Conservation (phyloP, 768 basidiomycete genomes). For the Lactarius tabidus region DNA sequence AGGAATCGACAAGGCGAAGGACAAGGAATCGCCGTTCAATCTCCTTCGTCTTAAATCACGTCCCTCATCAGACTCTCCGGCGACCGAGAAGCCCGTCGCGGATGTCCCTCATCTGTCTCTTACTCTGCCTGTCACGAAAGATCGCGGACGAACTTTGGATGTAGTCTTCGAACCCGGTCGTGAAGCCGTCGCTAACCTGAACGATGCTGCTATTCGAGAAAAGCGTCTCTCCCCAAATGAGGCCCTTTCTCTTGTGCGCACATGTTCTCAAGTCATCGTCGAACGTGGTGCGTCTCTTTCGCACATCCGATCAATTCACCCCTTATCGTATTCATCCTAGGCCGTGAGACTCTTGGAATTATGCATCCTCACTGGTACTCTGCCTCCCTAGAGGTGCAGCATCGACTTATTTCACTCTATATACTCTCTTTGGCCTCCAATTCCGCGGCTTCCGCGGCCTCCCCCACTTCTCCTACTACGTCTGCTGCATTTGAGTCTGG, state of each 20-base stretch:
- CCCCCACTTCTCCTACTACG: slow-evolving; percentile 46
- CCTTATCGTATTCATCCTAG: slow-evolving; percentile 35
- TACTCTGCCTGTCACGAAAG: slow-evolving; percentile 52
- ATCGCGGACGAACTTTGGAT: slow-evolving; percentile 45
- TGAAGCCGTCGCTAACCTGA: slow-evolving; percentile 42
- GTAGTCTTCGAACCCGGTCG: slow-evolving; percentile 59
- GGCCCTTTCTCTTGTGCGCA: slow-evolving; percentile 57
- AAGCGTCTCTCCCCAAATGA: slow-evolving; percentile 59
- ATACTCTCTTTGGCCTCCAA: slow-evolving; percentile 57
- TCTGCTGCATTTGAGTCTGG: slow-evolving; percentile 58
- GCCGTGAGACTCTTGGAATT: slow-evolving; percentile 75
- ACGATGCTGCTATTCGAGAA: slow-evolving; percentile 54
- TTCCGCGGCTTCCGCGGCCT: slow-evolving; percentile 44
- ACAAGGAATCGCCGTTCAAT: slow-evolving; percentile 43
- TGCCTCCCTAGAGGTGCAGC: slow-evolving; percentile 65
- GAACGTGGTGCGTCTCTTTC: slow-evolving; percentile 50
- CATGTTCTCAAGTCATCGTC: slow-evolving; percentile 63
- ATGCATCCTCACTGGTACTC: slow-evolving; percentile 87
- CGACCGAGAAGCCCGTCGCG: slow-evolving; percentile 32
- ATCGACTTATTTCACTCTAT: slow-evolving; percentile 64
- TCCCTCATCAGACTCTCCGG: slow-evolving; percentile 36
- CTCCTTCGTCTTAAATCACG: slow-evolving; percentile 49
- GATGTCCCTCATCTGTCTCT: slow-evolving; percentile 57
- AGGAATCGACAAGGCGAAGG: slow-evolving; percentile 35
- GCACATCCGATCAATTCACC: slow-evolving; percentile 2